A percentile compares a stretch with the other conserved stretches of the same genome.
Conservation (phyloP, 768 basidiomycete species). For the Porpolomopsis calyptriformis region DNA sequence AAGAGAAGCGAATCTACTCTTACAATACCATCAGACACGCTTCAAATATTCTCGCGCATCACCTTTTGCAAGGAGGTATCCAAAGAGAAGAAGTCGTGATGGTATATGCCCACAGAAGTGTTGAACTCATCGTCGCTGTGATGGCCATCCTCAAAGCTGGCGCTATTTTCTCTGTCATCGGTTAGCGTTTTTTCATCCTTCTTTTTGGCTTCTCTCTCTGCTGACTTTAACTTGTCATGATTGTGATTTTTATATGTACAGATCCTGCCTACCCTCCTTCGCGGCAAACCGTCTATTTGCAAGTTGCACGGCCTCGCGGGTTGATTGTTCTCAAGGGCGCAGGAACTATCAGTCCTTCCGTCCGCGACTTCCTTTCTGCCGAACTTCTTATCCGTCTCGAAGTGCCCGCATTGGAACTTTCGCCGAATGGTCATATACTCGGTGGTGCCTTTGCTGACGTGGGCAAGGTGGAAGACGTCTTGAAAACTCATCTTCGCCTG, state of each 20-base stretch:
- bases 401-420: constrained; percentile 78
- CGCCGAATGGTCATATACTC: constrained; percentile 47
- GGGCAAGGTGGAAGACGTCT: constrained; percentile 66
- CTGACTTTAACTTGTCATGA: neutral
- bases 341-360: constrained; percentile 66
- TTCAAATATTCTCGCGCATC: constrained; percentile 82
- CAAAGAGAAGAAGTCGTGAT: constrained; percentile 94
- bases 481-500: constrained; percentile 43
- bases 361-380: constrained; percentile 69
- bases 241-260: constrained; percentile 19
- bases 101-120: constrained; percentile 93
- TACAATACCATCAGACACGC: constrained; percentile 78
- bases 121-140: constrained; percentile 93
- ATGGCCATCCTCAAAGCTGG: constrained; percentile 96
- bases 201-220: neutral
- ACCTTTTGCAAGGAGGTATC: constrained; percentile 76
- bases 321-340: constrained; percentile 87
- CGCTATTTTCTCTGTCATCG: constrained; percentile 94
- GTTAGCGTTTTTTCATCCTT: no score
- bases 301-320: constrained; percentile 85
- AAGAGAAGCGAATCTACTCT: constrained; percentile 53
- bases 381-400: constrained; percentile 83
- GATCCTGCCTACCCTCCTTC: constrained; percentile 96
- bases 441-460: constrained; percentile 43
- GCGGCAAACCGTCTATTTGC: constrained; percentile 85